Evolutionary conservation across 2,329 filamentous ascomycete genomes (phyloP).

Genomic region (Simplicillium sp.): DNA sequence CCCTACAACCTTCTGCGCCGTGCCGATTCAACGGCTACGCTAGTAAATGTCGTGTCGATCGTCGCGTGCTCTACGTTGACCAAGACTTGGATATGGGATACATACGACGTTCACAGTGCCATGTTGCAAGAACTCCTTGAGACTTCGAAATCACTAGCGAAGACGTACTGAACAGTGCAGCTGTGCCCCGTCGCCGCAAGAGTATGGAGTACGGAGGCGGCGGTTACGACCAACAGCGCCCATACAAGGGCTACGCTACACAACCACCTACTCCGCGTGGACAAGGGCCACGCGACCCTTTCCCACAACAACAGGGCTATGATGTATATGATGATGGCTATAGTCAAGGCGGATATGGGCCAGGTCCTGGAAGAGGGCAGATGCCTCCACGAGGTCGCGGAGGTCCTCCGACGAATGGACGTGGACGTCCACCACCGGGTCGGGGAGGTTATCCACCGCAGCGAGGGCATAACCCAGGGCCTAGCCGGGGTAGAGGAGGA

Average conservation of each 20-base stretch:
- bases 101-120: no score
- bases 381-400: constrained; percentile 31
- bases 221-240: constrained; percentile 31
- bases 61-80: no score
- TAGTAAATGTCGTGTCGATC: no score
- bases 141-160: no score
- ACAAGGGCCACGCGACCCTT: no score
- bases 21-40: no score
- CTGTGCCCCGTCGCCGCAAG: constrained; percentile 1
- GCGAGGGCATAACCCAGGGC: not conserved
- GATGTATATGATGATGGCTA: constrained; percentile 26
- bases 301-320: constrained; percentile 18
- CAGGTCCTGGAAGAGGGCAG: constrained; percentile 26
- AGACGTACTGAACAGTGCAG: no score
- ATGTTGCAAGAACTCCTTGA: no score
- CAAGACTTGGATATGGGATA: no score
- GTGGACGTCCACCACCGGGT: constrained; percentile 26
- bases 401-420: constrained; percentile 30
- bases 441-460: constrained; percentile 27
- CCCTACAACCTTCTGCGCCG: no score
- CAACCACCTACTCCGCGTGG: constrained; percentile 27
- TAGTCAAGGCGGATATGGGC: constrained; percentile 33
- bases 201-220: constrained; percentile 41
- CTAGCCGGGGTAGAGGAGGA: constrained; percentile 15
- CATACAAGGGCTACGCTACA: constrained; percentile 36